These are phyloP conservation scores for Colletotrichum sp. DNA, from an alignment of 2,329 filamentous ascomycete genomes.

Conservation along the genomic window DNA sequence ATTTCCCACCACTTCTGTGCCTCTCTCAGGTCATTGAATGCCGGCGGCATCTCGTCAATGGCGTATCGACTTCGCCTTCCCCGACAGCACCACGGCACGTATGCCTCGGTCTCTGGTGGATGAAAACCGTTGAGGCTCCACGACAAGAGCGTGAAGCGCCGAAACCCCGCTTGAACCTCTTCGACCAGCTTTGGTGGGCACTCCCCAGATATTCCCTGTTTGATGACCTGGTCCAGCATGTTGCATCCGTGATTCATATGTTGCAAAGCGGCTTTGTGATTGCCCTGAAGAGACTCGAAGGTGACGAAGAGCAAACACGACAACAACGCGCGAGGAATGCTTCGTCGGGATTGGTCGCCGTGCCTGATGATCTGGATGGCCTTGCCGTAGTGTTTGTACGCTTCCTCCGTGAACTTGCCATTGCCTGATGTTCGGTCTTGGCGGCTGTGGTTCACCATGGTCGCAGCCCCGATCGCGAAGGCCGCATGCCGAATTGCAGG, in stretches of 20 bases:
- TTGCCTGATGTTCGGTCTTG: not conserved
- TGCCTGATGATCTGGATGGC: conserved; percentile 38
- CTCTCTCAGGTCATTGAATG: not conserved
- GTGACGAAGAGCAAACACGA: conserved; percentile 45
- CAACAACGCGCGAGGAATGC: conserved; percentile 38
- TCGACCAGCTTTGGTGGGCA: conserved; percentile 1
- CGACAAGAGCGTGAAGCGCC: not conserved
- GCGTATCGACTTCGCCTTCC: not conserved
- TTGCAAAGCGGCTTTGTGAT: conserved; percentile 41
- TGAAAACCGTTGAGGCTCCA: conserved; percentile 3
- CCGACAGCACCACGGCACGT: conserved; percentile 12
- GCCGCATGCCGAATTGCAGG: conserved; percentile 39
- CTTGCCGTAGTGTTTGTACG: conserved; percentile 44
- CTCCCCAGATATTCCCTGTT: not conserved
- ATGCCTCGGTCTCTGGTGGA: not conserved
- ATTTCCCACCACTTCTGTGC: conserved; percentile 5
- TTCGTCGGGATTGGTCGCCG: conserved; percentile 35
- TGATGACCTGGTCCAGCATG: not conserved
- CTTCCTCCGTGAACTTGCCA: conserved; percentile 7
- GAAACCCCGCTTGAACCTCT: not conserved
- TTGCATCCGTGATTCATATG: conserved; percentile 39
- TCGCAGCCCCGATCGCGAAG: conserved; percentile 43
- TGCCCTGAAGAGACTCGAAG: conserved; percentile 43
- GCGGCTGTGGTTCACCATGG: conserved; percentile 33
- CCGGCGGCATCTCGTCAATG: conserved; percentile 2